A percentile compares a stretch with the other conserved stretches of the same genome.
Evolutionary conservation across 345 rosid genomes (phyloP).

Genomic region (Hypericum androsaemum): DNA sequence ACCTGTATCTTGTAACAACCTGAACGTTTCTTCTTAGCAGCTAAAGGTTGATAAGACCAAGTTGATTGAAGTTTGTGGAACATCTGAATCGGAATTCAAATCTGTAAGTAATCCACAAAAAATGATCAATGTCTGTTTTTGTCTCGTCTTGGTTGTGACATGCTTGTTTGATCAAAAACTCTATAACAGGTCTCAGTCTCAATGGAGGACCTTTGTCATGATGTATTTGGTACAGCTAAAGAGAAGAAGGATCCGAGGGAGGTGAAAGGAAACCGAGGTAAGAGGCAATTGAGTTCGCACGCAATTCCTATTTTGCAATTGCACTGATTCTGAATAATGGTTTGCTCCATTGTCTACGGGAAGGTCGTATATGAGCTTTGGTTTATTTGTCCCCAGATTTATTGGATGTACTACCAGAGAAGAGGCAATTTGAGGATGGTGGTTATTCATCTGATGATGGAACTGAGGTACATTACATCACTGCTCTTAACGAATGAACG

Average conservation of each 20-base stretch:
- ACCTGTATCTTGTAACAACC: background rate
- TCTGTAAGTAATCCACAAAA: constrained; percentile 36
- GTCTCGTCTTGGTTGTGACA: background rate
- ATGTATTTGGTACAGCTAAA: constrained; percentile 36
- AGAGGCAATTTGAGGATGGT: constrained; percentile 64
- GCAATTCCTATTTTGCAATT: too few species aligned
- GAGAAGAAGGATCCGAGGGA: constrained; percentile 46
- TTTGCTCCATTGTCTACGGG: too few species aligned
- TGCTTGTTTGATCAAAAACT: background rate
- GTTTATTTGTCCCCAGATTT: constrained; percentile 23
- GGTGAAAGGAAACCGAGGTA: constrained; percentile 49
- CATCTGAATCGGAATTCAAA: constrained; percentile 76
- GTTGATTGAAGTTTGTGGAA: constrained; percentile 86
- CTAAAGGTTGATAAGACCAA: constrained; percentile 73
- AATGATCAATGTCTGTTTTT: too few species aligned
- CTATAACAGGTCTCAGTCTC: constrained; percentile 44
- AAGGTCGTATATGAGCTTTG: too few species aligned
- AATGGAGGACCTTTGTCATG: constrained; percentile 62
- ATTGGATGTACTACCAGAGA: constrained; percentile 59
- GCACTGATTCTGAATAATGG: too few species aligned
- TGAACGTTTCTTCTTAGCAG: constrained; percentile 28
- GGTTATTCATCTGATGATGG: constrained; percentile 66
- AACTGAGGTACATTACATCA: constrained; percentile 21
- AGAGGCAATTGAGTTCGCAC: background rate
- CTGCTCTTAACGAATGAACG: too few species aligned